Evolutionary conservation across 75 land plant species (phyloP).

Genomic region (Selaginella moellendorffii): DNA sequence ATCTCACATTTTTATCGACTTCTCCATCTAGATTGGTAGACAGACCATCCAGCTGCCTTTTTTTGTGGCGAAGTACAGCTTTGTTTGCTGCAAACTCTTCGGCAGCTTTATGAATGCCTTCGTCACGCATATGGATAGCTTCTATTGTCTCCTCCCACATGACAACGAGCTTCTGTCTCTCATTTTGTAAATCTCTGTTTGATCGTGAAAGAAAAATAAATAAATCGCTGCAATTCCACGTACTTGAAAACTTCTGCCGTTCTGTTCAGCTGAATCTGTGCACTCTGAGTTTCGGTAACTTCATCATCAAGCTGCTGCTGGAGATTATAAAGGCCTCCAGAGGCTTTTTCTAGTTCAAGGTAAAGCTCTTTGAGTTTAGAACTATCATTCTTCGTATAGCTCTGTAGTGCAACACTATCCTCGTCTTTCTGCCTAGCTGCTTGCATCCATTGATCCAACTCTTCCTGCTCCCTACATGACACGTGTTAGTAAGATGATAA

Average conservation of each 20-base stretch:
- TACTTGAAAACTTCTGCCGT: slow-evolving; percentile 28
- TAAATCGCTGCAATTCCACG: not conserved
- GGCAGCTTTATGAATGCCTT: slow-evolving; percentile 19
- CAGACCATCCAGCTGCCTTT: slow-evolving; percentile 14
- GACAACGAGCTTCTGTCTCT: slow-evolving; percentile 22
- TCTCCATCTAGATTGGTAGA: slow-evolving; percentile 16
- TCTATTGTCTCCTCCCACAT: slow-evolving; percentile 27
- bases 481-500: not conserved
- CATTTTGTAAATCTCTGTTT: slow-evolving; percentile 16
- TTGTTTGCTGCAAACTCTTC: slow-evolving; percentile 27
- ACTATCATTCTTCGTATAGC: slow-evolving; percentile 23
- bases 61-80: slow-evolving; percentile 10
- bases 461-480: slow-evolving; percentile 23
- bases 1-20: slow-evolving; percentile 19
- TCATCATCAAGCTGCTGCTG: slow-evolving; percentile 19
- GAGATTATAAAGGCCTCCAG: slow-evolving; percentile 12
- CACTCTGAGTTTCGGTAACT: slow-evolving; percentile 24
- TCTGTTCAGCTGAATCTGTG: slow-evolving; percentile 28
- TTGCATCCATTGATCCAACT: slow-evolving; percentile 30
- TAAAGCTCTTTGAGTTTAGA: slow-evolving; percentile 19
- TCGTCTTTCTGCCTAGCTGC: slow-evolving; percentile 32
- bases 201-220: no score
- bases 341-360: slow-evolving; percentile 13
- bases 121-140: slow-evolving; percentile 24
- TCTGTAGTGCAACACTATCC: slow-evolving; percentile 20